phyloP scores from a whole-genome alignment of 352 stramenopile species.

The Bremia lactucae region DNA sequence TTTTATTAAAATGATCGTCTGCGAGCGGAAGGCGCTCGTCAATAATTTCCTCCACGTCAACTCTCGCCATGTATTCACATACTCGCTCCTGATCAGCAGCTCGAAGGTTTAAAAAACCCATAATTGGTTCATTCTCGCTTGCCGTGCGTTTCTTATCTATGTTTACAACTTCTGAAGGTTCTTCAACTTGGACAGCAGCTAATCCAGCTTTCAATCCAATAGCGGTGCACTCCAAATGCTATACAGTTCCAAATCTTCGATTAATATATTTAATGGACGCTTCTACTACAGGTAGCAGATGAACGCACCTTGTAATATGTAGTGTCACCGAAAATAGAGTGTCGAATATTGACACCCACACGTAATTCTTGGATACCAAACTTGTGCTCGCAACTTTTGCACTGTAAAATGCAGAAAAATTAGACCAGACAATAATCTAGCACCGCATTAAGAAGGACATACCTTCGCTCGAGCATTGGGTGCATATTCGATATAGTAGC shows the following conservation, averaged over 20 bases:
- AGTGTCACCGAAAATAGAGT: conserved; percentile 73
- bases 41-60: conserved; percentile 34
- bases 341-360: conserved; percentile 44
- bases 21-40: conserved; percentile 60
- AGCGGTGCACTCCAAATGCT: conserved; percentile 30
- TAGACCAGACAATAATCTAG: not conserved
- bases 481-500: conserved; percentile 65
- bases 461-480: conserved; percentile 48
- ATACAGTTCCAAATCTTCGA: not conserved
- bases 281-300: not conserved
- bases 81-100: conserved; percentile 36
- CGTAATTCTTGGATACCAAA: conserved; percentile 31
- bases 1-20: conserved; percentile 68
- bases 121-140: conserved; percentile 30
- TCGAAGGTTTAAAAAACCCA: conserved; percentile 32
- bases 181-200: conserved; percentile 6
- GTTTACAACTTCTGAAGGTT: conserved; percentile 9
- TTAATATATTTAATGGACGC: conserved; percentile 2
- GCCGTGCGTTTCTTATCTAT: conserved; percentile 2
- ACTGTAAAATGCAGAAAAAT: conserved; percentile 24
- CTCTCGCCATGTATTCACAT: conserved; percentile 44
- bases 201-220: conserved; percentile 12
- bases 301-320: conserved; percentile 73
- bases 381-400: conserved; percentile 69
- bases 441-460: not conserved